phyloP scores from a whole-genome alignment of 169 alveolate species.

The Plasmodium adleri region DNA sequence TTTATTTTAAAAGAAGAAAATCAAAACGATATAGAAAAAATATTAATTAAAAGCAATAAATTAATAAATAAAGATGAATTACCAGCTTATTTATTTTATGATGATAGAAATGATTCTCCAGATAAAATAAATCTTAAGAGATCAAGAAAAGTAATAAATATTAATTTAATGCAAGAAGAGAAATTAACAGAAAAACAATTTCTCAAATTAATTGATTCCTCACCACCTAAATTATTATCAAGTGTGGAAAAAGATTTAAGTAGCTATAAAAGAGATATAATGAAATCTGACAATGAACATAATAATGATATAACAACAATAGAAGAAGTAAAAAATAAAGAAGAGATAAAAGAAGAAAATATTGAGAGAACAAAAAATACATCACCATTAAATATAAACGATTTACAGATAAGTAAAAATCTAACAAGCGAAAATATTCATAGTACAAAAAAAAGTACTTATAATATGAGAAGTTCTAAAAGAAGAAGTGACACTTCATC shows the following conservation, averaged over 20 bases:
- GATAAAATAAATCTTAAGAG: conserved; percentile 34
- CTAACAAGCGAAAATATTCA: not conserved
- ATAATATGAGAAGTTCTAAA: conserved; percentile 8
- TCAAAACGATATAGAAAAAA: conserved; percentile 33
- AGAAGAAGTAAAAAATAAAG: not conserved
- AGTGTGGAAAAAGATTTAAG: not conserved
- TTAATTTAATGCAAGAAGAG: conserved; percentile 38
- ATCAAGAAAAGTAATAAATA: conserved; percentile 36
- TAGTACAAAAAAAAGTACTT: not conserved
- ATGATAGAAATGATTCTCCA: conserved; percentile 9
- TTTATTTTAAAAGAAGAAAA: conserved; percentile 28
- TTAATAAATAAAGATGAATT: conserved; percentile 30
- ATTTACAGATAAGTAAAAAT: not conserved
- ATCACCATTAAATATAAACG: not conserved
- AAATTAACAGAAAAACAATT: conserved; percentile 39
- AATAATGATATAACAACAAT: not conserved
- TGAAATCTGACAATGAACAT: not conserved
- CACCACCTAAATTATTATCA: not conserved
- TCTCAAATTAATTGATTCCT: conserved; percentile 2
- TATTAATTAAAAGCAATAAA: conserved; percentile 34
- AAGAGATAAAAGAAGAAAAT: not conserved
- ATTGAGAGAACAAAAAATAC: not conserved
- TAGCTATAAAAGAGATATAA: not conserved
- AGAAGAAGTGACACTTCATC: not conserved
- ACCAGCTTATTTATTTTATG: conserved; percentile 34